Evolutionary conservation across 371 early-diverging fungal species (phyloP), one percentile per base, ranked within the genome.

Genomic region (Rhizopus delemar): DNA sequence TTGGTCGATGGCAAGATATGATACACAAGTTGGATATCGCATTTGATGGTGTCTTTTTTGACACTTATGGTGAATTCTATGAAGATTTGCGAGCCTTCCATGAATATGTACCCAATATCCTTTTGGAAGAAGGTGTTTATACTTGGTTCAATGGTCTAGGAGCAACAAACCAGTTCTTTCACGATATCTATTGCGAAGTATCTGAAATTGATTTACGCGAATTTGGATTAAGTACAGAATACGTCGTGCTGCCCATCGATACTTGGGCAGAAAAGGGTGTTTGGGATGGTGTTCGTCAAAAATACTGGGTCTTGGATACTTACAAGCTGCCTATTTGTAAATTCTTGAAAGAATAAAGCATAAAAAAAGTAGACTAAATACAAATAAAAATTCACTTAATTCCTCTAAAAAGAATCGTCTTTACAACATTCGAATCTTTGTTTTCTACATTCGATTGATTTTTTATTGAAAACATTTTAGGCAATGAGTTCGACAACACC

Each of bases 81-180:
- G 88, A 91, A 58, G 96, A 94, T 65, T 71, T 96, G 28, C 82
- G 84, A 4, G 82, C 89, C 31, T 98, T 96, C 71, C 93, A 96
- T 74, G 89, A 90, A 33, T 82, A 85, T 55, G 77, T 93, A 5
- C 90, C 91, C 7, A 89, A 90, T 46, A 81, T 93, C 33, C 80
- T 97, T 53, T 70, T 82, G n/a, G 64, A 77, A 7, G 83, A 86
- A 16, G 95, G 94, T 31, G 71, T 90, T 48, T 98, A 96, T 72
- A 90, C 93, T 29, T 98, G 90, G 78, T 98, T 98, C 70, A 96
- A 96, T 60, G 98, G 98, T 1, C 77, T 96, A 13, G 94, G 93
- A 29, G 96, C 94, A 34, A 90, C 92, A 38, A 95, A 95, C 70
- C 82, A 86, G 62, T 92, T 96, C 69, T 98, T 98, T 81, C 93